Evolutionary conservation across 2,329 filamentous ascomycete species (phyloP).

Genomic region (Stachybotrys echinatus): DNA sequence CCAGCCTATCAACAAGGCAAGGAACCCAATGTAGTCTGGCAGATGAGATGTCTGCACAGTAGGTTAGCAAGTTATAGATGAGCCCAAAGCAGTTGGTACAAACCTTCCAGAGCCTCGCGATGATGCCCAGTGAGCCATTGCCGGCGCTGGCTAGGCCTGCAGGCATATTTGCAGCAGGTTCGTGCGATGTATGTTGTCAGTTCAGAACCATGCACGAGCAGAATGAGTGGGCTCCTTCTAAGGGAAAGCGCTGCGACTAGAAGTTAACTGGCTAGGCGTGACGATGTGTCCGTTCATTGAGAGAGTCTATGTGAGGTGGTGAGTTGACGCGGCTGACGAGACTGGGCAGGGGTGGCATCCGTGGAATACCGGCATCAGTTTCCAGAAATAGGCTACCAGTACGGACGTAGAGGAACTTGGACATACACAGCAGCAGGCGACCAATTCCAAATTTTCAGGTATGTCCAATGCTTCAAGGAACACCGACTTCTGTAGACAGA

Average conservation of each 20-base stretch:
- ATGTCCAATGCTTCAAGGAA: too few relatives aligned
- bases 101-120: slow-evolving; percentile 45
- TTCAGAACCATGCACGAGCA: neutral
- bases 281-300: too few relatives aligned
- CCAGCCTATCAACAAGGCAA: slow-evolving; percentile 63
- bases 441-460: too few relatives aligned
- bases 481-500: too few relatives aligned
- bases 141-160: slow-evolving; percentile 8
- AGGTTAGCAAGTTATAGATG: neutral
- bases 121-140: slow-evolving; percentile 15
- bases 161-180: slow-evolving; percentile 15
- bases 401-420: too few relatives aligned
- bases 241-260: too few relatives aligned
- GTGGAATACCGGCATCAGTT: too few relatives aligned
- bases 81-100: neutral
- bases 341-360: neutral
- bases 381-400: too few relatives aligned
- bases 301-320: too few relatives aligned
- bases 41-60: slow-evolving; percentile 69
- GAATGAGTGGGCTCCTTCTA: neutral
- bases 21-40: slow-evolving; percentile 79
- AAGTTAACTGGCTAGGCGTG: too few relatives aligned
- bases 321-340: neutral
- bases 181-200: neutral
- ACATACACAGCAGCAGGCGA: too few relatives aligned